Base-by-base conservation (phyloP, 2,329 filamentous ascomycete species). In the Aureobasidium sp. region DNA sequence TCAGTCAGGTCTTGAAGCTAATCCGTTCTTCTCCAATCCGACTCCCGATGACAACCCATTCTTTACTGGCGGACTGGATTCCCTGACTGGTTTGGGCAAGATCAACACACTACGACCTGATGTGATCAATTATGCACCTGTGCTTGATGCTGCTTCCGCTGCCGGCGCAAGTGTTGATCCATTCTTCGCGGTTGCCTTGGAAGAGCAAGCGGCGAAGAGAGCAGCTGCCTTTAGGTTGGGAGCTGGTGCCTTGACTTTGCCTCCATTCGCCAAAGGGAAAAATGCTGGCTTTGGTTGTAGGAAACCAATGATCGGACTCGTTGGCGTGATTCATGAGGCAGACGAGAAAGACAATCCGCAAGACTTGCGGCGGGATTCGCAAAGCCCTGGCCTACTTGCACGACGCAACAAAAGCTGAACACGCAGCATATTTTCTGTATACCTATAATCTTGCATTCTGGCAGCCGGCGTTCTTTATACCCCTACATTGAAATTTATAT, bases 91-190 rank as follows among this genome's bases (percentile, higher is more conserved):
- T 10, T 25, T 51, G 2, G 37, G 27, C 48, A 51, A 41, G 19
- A 41, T 51, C 37, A 51, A 51, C 14, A 41, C 37, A 3, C 5
- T 51, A 17, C 48, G 48, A 24, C 48, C 48, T 3, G 48, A 40
- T 17, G 14, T 41, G n/a, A 51, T 51, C 27, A 34, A 51, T 17
- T 51, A 51, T 19, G 48, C 48, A 14, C 48, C 48, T 16, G 48
- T 51, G 16, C 25, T 51, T 5, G 17, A 51, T 34, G 48, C 48
- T 4, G 48, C 48, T 25, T 51, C 48, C 2, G 48, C 37, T 24
- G 48, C 48, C 7, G 48, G 48, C 14, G 48, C 48, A 14, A 25
- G 22, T 8, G 29, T 51, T 3, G 48, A 51, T 34, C 48, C 48
- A 19, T 51, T 51, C 48, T 51, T 51, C 25, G 48, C 37, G 11